A percentile compares a stretch with the other conserved stretches of the same genome.
Conservation (phyloP, 2,329 filamentous ascomycete genomes). For the Cordyceps fumosorosea region DNA sequence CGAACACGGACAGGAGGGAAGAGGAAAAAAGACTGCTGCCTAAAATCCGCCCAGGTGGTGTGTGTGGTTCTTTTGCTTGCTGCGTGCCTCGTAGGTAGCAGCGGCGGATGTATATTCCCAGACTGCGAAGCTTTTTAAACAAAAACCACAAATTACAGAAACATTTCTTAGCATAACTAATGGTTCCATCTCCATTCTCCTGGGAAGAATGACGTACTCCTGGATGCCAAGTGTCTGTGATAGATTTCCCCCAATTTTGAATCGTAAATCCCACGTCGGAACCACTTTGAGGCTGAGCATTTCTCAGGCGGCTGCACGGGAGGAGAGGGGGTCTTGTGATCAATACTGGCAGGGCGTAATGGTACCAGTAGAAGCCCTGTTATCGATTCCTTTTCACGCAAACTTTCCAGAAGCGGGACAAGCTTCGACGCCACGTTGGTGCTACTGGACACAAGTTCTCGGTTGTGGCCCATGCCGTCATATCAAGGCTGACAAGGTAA, state of each 20-base stretch:
- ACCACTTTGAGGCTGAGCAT: background rate
- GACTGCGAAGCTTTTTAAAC: background rate
- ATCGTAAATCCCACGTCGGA: background rate
- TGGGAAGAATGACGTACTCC: background rate
- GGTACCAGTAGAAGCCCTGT: no score
- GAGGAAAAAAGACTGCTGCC: background rate
- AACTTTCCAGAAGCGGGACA: background rate
- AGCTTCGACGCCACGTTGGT: slow-evolving; percentile 1
- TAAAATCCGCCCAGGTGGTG: background rate
- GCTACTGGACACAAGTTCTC: background rate
- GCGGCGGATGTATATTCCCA: background rate
- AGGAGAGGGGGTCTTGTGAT: background rate
- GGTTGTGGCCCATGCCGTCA: background rate
- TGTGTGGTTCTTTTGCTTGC: background rate
- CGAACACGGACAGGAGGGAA: background rate
- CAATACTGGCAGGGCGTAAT: slow-evolving; percentile 4
- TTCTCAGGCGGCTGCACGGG: background rate
- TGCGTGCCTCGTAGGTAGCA: background rate
- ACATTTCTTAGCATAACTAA: background rate
- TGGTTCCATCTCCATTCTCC: background rate
- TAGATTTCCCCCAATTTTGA: background rate
- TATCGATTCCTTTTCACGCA: background rate
- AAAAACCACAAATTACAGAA: background rate
- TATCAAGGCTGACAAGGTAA: background rate
- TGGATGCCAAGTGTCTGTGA: background rate